These are phyloP conservation scores for Phalaenopsis equestris DNA, from an alignment of 106 monocot genomes.

Conservation along the genomic window DNA sequence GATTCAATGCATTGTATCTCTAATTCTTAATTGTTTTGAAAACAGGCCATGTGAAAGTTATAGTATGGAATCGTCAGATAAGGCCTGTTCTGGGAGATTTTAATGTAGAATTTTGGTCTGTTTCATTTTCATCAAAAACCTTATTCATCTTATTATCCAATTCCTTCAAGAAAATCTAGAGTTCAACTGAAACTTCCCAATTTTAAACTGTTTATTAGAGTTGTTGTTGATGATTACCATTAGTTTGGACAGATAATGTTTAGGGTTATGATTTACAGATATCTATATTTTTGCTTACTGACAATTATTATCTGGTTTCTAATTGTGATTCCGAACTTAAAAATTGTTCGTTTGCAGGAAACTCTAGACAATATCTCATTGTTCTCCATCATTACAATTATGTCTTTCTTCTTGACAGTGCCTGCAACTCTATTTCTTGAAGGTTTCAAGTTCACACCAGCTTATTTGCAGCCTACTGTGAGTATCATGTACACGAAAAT, in stretches of 20 bases:
- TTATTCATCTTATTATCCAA: no score
- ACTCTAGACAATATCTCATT: constrained; percentile 71
- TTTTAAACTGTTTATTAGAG: no score
- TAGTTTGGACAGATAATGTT: background rate
- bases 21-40: no score
- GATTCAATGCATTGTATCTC: no score
- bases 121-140: no score
- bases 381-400: constrained; percentile 68
- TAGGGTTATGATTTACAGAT: background rate
- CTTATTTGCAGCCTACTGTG: constrained; percentile 49
- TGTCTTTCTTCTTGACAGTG: constrained; percentile 49
- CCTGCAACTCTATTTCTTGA: constrained; percentile 52
- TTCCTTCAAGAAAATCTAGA: no score
- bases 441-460: constrained; percentile 63
- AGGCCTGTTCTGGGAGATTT: no score
- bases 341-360: constrained; percentile 33
- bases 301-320: background rate
- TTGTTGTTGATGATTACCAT: no score
- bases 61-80: no score
- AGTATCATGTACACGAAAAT: constrained; percentile 20
- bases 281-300: background rate
- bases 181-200: no score
- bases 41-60: no score
- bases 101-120: no score
- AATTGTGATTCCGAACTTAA: background rate